Evolutionary conservation across 2,329 filamentous ascomycete genomes (phyloP), one percentile per base, ranked within the genome.

Genomic region (Elsinoe batatas): DNA sequence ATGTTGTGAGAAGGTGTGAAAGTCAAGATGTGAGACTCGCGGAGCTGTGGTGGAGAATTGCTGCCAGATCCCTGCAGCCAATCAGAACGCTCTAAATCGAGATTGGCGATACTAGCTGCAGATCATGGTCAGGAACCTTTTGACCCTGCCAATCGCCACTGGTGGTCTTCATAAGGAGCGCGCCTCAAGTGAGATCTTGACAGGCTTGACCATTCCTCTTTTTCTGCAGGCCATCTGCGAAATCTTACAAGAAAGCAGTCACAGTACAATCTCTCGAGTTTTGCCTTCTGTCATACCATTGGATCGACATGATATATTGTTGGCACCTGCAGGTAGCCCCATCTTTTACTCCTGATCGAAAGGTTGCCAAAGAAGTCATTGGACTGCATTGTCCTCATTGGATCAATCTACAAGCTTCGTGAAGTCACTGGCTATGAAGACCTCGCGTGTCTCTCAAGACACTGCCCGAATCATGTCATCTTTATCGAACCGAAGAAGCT

Each of bases 391-490:
- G 40, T 18, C 20, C 17, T 30, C 7, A 8, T 30, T 30, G 26
- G 26, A 30, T 30, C 7, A 8, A 30, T 5, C 26, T 30, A 30
- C 26, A 8, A 30, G 2, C 7, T 30, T 30, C 26, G 7, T 2
- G 26, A 5, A 5, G 26, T 5, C 26, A 30, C 7, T 30, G 26
- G 15, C 10, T 8, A 61, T 61, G 59, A 51, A 54, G 20, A 59
- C 58, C 3, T 61, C 59, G 11, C 42, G 42, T 18, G 54, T 59
- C 3, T 61, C 58, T 30, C 58, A 53, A 42, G 59, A 61, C 8
- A 61, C 59, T 22, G 50, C 58, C 13, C 58, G 53, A 1, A 54
- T 61, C 26, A 54, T 57, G 15, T 32, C 56, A 26, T 56, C 58
- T 26, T 17, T 61, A 7, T 53, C 58, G 0, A 36, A 47, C 37